These are phyloP conservation scores for Trichosanthes cucumerina DNA, from an alignment of 306 rosid genomes.

Conservation along the genomic window DNA sequence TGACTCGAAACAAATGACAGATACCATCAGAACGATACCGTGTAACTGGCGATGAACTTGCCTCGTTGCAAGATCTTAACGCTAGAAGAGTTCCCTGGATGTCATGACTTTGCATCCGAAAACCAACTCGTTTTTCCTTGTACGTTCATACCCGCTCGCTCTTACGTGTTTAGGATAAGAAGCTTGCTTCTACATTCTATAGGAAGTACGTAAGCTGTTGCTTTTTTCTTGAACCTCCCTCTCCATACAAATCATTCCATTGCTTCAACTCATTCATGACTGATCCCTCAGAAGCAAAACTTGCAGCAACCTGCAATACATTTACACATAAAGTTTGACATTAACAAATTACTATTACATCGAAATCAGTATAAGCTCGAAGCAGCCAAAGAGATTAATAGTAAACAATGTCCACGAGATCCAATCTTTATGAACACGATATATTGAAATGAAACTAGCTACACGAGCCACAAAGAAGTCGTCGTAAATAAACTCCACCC, in stretches of 20 bases:
- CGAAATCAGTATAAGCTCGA: neutral
- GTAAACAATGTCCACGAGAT: neutral
- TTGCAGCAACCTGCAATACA: slow-evolving; percentile 66
- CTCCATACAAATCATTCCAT: slow-evolving; percentile 89
- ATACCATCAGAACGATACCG: neutral
- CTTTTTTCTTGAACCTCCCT: slow-evolving; percentile 94
- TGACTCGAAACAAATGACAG: slow-evolving; percentile 1
- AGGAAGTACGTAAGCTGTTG: slow-evolving; percentile 87
- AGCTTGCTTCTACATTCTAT: slow-evolving; percentile 22
- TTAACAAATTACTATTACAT: neutral
- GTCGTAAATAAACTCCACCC: neutral
- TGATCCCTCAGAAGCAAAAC: slow-evolving; percentile 81
- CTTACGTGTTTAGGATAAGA: slow-evolving; percentile 1
- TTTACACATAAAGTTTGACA: neutral
- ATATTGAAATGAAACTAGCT: neutral
- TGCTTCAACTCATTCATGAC: slow-evolving; percentile 80
- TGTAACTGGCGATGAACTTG: neutral
- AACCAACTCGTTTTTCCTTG: neutral
- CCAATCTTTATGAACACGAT: neutral
- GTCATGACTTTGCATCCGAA: neutral
- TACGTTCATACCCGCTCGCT: slow-evolving; percentile 14
- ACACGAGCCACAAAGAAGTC: neutral
- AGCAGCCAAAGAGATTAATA: neutral
- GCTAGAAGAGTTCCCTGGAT: neutral
- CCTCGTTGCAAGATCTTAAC: neutral